Percentiles rank a stretch among this genome's conserved stretches.
Evolutionary conservation across 2,329 filamentous ascomycete genomes (phyloP).

Genomic region (Sphaerostilbella broomeana): DNA sequence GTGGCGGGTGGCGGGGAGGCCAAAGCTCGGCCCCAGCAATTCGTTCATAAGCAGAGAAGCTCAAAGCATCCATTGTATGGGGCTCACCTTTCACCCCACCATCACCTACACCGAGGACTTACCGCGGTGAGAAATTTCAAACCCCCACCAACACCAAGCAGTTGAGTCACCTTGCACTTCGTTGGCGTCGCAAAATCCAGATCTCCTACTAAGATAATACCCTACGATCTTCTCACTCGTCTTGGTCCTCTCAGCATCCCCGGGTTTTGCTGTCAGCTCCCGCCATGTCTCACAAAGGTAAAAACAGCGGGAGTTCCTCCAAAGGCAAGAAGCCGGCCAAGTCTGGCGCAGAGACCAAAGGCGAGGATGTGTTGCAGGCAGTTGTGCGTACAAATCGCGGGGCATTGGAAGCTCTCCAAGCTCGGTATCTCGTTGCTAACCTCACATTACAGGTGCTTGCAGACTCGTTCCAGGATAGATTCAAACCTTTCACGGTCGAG

Average conservation of each 20-base stretch:
- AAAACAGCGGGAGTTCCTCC: constrained; percentile 31
- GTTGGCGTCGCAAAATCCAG: constrained; percentile 13
- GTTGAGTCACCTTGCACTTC: constrained; percentile 28
- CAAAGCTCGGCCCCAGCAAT: too few species aligned
- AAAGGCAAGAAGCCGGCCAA: constrained; percentile 51
- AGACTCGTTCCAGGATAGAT: constrained; percentile 90
- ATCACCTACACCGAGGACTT: constrained; percentile 17
- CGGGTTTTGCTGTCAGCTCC: constrained; percentile 4
- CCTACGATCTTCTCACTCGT: constrained; percentile 15
- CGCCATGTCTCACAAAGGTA: constrained; percentile 42
- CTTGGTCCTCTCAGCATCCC: constrained; percentile 14
- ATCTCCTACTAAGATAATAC: constrained; percentile 8
- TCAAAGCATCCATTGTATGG: too few species aligned
- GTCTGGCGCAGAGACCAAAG: constrained; percentile 45
- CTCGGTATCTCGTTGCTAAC: background rate
- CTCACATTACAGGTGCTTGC: constrained; percentile 61
- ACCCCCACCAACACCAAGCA: constrained; percentile 11
- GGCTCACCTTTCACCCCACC: too few species aligned
- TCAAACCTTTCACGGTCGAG: constrained; percentile 82
- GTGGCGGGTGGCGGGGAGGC: too few species aligned
- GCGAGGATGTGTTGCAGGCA: constrained; percentile 53
- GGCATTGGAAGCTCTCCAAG: constrained; percentile 16
- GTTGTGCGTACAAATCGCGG: constrained; percentile 39
- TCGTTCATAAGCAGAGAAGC: too few species aligned
- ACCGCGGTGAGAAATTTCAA: constrained; percentile 25